Percentiles rank a stretch among this genome's conserved stretches.
These are phyloP conservation scores for Penicillium bovifimosum DNA, from an alignment of 495 filamentous ascomycete genomes.

Conservation along the genomic window DNA sequence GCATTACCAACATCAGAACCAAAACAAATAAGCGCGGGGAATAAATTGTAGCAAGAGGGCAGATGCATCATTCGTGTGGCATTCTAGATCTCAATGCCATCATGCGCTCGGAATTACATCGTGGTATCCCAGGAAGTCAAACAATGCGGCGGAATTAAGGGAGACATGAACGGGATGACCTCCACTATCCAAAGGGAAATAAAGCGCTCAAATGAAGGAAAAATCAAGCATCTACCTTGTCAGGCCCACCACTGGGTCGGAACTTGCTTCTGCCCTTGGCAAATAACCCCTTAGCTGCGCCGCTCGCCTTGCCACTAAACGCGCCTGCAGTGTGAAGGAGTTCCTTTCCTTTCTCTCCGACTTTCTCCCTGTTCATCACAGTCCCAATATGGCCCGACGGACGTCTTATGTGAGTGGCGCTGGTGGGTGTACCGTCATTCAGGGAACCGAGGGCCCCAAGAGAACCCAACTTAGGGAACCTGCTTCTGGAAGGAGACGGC, in stretches of 20 bases:
- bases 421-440: slow-evolving; percentile 40
- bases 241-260: slow-evolving; percentile 50
- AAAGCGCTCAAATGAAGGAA: slow-evolving; percentile 19
- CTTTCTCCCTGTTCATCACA: slow-evolving; percentile 38
- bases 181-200: slow-evolving; percentile 14
- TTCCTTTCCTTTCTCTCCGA: slow-evolving; percentile 77
- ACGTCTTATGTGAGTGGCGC: slow-evolving; percentile 30
- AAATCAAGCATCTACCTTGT: slow-evolving; percentile 75
- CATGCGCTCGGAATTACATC: slow-evolving; percentile 34
- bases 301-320: slow-evolving; percentile 63
- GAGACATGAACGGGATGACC: slow-evolving; percentile 16
- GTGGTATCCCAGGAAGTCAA: slow-evolving; percentile 34
- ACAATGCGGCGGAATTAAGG: slow-evolving; percentile 27
- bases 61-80: slow-evolving; percentile 35
- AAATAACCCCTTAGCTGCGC: slow-evolving; percentile 80
- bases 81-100: slow-evolving; percentile 33
- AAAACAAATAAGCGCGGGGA: slow-evolving; percentile 15
- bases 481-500: slow-evolving; percentile 35
- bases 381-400: slow-evolving; percentile 35
- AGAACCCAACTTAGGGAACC: slow-evolving; percentile 42
- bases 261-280: slow-evolving; percentile 82
- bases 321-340: slow-evolving; percentile 72
- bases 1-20: slow-evolving; percentile 32
- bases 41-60: slow-evolving; percentile 11
- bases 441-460: slow-evolving; percentile 31